Evolutionary conservation across 129 eudicot genomes (phyloP).

Genomic region (Flaveria brownii): DNA sequence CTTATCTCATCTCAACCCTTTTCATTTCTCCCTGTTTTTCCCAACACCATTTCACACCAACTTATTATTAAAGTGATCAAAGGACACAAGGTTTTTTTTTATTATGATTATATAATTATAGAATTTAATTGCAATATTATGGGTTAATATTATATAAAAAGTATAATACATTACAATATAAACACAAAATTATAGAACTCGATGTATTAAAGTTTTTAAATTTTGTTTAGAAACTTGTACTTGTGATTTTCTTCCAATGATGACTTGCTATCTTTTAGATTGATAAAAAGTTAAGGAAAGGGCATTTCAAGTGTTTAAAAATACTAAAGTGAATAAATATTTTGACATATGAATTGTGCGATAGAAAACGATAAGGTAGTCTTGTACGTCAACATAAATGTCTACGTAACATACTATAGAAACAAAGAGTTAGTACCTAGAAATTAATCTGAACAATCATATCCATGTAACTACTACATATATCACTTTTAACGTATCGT

Average conservation of each 20-base stretch:
- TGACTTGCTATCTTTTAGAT: neutral
- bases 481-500: no score
- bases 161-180: neutral
- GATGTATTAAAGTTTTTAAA: no score
- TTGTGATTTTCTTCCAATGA: neutral
- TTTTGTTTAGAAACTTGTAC: no score
- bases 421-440: no score
- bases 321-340: no score
- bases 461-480: no score
- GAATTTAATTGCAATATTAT: neutral
- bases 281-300: neutral
- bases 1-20: conserved; percentile 36
- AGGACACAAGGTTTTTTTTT: neutral
- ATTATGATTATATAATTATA: neutral
- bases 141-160: neutral
- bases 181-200: neutral
- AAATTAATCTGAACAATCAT: no score
- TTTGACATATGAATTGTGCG: no score
- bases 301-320: neutral
- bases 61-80: neutral
- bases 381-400: neutral
- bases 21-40: neutral
- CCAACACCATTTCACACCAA: conserved; percentile 27
- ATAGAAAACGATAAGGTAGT: neutral
- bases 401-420: neutral